A percentile compares a stretch with the other conserved stretches of the same genome.
Conservation (phyloP, 1,139 yeast genomes). For the Sugiyamaella novakii region DNA sequence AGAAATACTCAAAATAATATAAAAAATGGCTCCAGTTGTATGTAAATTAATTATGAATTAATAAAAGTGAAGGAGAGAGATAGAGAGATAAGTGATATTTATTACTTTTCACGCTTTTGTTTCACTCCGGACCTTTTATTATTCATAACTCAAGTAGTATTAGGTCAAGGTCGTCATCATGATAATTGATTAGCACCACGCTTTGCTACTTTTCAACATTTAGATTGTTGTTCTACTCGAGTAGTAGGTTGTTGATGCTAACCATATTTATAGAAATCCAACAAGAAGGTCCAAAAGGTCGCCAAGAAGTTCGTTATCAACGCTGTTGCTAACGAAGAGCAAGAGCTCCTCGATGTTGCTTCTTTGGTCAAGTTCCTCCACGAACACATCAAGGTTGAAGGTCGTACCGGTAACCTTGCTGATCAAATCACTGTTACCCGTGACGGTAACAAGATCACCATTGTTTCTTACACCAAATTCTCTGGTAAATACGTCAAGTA, state of each 20-base stretch:
- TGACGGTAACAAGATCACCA: conserved; percentile 80
- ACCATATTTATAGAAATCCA: conserved; percentile 58
- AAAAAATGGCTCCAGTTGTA: conserved; percentile 88
- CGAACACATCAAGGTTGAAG: conserved; percentile 99
- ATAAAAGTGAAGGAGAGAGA: conserved; percentile 27
- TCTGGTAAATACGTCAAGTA: conserved; percentile 99
- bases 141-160: conserved; percentile 14
- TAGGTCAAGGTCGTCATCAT: conserved; percentile 12
- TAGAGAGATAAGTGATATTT: conserved; percentile 32
- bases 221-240: conserved; percentile 29
- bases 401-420: conserved; percentile 95
- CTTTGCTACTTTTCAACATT: conserved; percentile 33
- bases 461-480: conserved; percentile 92
- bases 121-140: conserved; percentile 30
- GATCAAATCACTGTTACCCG: conserved; percentile 86
- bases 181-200: conserved; percentile 24
- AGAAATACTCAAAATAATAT: no score
- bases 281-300: conserved; percentile 39
- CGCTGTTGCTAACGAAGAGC: conserved; percentile 96
- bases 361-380: conserved; percentile 96
- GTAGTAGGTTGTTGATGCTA: conserved; percentile 51
- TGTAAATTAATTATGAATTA: conserved; percentile 44
- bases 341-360: conserved; percentile 92
- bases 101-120: conserved; percentile 30
- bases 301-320: conserved; percentile 95